phyloP scores from a whole-genome alignment of 164 flowering plant genomes.

The Sextonia rubra region DNA sequence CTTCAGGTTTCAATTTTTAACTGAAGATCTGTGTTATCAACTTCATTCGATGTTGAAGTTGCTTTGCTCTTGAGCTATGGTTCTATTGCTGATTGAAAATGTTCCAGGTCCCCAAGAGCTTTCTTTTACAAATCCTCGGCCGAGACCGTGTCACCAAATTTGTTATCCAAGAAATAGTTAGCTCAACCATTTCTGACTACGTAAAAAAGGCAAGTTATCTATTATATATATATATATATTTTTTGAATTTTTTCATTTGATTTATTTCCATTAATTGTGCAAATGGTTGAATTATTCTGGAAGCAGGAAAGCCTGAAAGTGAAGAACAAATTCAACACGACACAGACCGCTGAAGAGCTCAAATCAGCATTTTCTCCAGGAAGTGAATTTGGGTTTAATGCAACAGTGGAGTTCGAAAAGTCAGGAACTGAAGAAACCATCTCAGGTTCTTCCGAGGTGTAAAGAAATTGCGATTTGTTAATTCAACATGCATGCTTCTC shows the following conservation, averaged over 20 bases:
- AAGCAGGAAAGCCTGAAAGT: constrained; percentile 58
- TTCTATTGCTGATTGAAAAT: not conserved
- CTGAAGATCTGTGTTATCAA: not conserved
- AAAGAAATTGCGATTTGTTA: not conserved
- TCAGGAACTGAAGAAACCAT: constrained; percentile 18
- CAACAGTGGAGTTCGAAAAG: constrained; percentile 50
- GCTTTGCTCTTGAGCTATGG: not conserved
- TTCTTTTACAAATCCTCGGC: constrained; percentile 59
- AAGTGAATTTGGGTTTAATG: constrained; percentile 66
- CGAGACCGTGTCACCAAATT: constrained; percentile 70
- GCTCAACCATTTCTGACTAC: constrained; percentile 49
- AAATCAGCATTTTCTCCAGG: constrained; percentile 46
- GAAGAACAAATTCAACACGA: constrained; percentile 65
- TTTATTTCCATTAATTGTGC: not conserved
- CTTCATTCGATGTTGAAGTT: not conserved
- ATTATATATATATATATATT: not conserved
- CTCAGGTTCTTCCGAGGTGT: constrained; percentile 9
- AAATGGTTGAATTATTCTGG: not conserved
- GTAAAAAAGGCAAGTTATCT: constrained; percentile 51
- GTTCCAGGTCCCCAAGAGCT: constrained; percentile 61
- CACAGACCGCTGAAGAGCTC: constrained; percentile 67
- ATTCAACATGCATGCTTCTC: not conserved
- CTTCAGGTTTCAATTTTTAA: not conserved
- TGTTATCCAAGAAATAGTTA: constrained; percentile 69
- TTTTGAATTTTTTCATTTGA: not conserved